Percentiles rank a stretch among this genome's conserved stretches.
Conservation (phyloP, 495 filamentous ascomycete species). For the Lophiostoma macrostomum region DNA sequence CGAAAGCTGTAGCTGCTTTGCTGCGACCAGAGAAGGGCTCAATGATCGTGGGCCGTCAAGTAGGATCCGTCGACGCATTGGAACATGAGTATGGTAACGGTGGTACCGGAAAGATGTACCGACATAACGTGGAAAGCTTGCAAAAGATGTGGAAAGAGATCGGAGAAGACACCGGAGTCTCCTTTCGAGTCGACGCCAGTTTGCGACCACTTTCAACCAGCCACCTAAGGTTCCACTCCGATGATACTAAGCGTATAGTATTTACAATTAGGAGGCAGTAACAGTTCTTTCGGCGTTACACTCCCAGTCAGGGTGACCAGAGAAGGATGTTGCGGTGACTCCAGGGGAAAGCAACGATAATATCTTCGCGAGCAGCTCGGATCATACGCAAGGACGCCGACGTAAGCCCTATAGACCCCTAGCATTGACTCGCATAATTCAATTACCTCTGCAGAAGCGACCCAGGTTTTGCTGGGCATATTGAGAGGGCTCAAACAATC, state of each 20-base stretch:
- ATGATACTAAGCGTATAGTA: conserved; percentile 6
- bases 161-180: conserved; percentile 45
- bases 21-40: conserved; percentile 45
- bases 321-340: conserved; percentile 3
- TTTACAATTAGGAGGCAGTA: conserved; percentile 13
- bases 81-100: conserved; percentile 27
- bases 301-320: neutral
- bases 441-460: too few relatives aligned
- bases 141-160: conserved; percentile 52
- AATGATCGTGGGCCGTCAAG: conserved; percentile 50
- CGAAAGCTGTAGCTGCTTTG: conserved; percentile 48
- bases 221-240: conserved; percentile 3
- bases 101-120: conserved; percentile 36
- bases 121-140: conserved; percentile 49
- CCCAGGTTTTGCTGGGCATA: conserved; percentile 5
- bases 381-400: conserved; percentile 24
- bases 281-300: conserved; percentile 4
- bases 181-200: conserved; percentile 44
- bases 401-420: conserved; percentile 32
- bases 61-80: conserved; percentile 41
- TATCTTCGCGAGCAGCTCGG: conserved; percentile 4
- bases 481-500: neutral
- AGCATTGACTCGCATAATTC: too few relatives aligned
- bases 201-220: neutral
- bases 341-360: conserved; percentile 18